phyloP scores from a whole-genome alignment of 2,329 filamentous ascomycete species.

The Stagonosporopsis tanaceti region DNA sequence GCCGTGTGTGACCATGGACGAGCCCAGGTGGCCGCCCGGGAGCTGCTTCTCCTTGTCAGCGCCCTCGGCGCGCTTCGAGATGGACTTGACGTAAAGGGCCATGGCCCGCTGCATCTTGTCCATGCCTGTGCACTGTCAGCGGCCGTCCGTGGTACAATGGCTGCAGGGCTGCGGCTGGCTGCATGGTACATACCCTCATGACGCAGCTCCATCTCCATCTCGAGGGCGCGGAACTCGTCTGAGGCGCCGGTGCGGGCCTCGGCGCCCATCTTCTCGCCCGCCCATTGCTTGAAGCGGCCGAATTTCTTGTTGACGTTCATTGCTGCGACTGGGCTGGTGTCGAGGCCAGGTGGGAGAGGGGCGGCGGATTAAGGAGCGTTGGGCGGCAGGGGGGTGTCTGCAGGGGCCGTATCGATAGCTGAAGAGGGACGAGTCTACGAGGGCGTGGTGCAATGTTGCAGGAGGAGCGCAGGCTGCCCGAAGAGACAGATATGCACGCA shows the following conservation, averaged over 20 bases:
- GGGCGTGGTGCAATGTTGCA: slow-evolving; percentile 6
- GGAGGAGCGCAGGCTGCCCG: slow-evolving; percentile 17
- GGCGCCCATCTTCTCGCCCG: slow-evolving; percentile 92
- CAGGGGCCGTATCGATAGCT: neutral
- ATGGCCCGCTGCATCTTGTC: slow-evolving; percentile 88
- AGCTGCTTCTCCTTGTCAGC: slow-evolving; percentile 89
- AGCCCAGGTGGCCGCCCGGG: slow-evolving; percentile 79
- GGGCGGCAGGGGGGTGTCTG: neutral
- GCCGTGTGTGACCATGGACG: slow-evolving; percentile 85
- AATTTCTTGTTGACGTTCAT: slow-evolving; percentile 85
- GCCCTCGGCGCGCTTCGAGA: slow-evolving; percentile 82
- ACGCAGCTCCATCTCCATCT: slow-evolving; percentile 87
- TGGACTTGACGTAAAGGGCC: slow-evolving; percentile 84
- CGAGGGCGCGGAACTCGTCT: slow-evolving; percentile 89
- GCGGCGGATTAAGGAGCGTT: slow-evolving; percentile 24
- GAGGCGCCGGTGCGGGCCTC: slow-evolving; percentile 87
- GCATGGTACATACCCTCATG: slow-evolving; percentile 73
- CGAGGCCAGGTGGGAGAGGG: slow-evolving; percentile 23
- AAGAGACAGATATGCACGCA: neutral
- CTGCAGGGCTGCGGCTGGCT: slow-evolving; percentile 12
- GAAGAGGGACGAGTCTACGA: too few relatives aligned
- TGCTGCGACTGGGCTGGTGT: slow-evolving; percentile 22
- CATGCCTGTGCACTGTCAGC: slow-evolving; percentile 69
- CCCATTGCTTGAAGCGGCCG: slow-evolving; percentile 97
- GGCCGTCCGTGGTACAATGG: neutral